Evolutionary conservation across 1,139 yeast species (phyloP).

Genomic region (Kurtzmaniella quercitrusa): DNA sequence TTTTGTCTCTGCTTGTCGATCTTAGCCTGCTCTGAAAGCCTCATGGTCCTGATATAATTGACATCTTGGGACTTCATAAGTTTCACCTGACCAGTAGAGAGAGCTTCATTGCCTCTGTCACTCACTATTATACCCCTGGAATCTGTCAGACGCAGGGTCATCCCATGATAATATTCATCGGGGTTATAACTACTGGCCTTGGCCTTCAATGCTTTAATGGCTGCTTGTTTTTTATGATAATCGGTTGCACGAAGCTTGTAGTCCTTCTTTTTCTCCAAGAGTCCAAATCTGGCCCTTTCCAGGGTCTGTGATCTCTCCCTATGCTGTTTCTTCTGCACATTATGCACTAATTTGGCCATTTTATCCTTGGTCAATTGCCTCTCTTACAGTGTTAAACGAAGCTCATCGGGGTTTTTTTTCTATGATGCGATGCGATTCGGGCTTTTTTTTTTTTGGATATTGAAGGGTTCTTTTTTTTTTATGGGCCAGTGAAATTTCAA

Average conservation of each 20-base stretch:
- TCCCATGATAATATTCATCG: constrained; percentile 96
- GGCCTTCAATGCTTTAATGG: constrained; percentile 66
- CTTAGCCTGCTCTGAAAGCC: constrained; percentile 63
- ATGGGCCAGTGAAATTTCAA: background rate
- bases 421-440: background rate
- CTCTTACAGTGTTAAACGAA: background rate
- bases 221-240: constrained; percentile 83
- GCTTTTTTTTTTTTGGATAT: background rate
- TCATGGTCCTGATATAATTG: constrained; percentile 74
- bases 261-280: constrained; percentile 93
- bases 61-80: constrained; percentile 86
- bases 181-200: constrained; percentile 78
- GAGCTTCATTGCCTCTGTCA: constrained; percentile 61
- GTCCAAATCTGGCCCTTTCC: constrained; percentile 70
- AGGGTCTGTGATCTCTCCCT: constrained; percentile 85
- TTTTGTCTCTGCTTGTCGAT: constrained; percentile 57
- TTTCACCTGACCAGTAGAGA: constrained; percentile 72
- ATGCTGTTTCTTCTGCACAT: constrained; percentile 93
- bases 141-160: constrained; percentile 70
- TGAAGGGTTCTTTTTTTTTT: background rate
- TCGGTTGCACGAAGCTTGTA: constrained; percentile 85
- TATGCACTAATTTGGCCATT: constrained; percentile 82
- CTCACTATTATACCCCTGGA: constrained; percentile 59
- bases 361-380: constrained; percentile 7
- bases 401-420: background rate